Percentiles rank a stretch among this genome's conserved stretches.
These are phyloP conservation scores for Calocera viscosa DNA, from an alignment of 768 basidiomycete genomes.

Conservation along the genomic window DNA sequence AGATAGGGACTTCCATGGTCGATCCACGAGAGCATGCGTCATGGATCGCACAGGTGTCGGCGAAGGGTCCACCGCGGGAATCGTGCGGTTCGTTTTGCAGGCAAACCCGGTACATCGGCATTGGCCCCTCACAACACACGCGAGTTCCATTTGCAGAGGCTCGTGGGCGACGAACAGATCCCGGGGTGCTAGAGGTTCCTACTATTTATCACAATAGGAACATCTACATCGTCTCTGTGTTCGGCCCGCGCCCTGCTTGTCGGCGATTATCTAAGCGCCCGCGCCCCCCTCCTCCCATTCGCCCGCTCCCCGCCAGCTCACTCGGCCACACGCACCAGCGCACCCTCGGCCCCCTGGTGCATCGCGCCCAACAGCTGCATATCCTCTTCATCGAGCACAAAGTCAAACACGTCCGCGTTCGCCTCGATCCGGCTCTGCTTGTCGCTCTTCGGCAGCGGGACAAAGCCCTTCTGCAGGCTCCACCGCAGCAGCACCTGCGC, in stretches of 20 bases:
- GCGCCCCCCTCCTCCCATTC: neutral
- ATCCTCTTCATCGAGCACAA: conserved; percentile 28
- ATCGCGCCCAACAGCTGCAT: conserved; percentile 25
- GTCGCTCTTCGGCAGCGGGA: conserved; percentile 35
- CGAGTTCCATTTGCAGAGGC: no score
- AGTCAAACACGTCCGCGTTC: conserved; percentile 33
- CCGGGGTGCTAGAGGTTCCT: no score
- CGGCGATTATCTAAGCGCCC: neutral
- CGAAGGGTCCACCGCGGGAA: neutral
- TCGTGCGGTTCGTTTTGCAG: neutral
- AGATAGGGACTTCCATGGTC: neutral
- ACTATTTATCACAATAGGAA: no score
- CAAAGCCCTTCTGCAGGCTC: conserved; percentile 72
- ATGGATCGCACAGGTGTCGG: neutral
- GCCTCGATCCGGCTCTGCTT: conserved; percentile 27
- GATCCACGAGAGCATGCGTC: neutral
- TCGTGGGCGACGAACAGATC: no score
- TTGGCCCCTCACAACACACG: no score
- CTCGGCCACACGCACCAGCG: conserved; percentile 20
- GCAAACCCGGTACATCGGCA: no score
- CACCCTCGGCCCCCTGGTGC: conserved; percentile 60
- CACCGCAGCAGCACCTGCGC: conserved; percentile 84
- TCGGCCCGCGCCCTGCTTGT: no score
- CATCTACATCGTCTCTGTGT: no score
- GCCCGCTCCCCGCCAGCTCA: neutral